Evolutionary conservation across 2,329 filamentous ascomycete genomes (phyloP).

Genomic region (Penicillium sclerotigenum): DNA sequence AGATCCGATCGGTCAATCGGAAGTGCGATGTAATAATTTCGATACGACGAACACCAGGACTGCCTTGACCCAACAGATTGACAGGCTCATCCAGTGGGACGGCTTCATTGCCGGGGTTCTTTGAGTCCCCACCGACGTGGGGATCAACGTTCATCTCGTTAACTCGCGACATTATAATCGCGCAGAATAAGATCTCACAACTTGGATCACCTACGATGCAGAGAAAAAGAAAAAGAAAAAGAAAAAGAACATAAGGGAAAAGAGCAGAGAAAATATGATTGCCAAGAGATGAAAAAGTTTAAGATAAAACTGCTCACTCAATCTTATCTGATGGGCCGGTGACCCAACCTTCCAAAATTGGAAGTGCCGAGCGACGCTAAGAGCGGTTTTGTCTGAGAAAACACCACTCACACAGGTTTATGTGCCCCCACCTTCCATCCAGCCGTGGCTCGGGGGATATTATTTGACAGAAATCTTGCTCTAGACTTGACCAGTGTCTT

Average conservation of each 20-base stretch:
- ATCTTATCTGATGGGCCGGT: constrained; percentile 9
- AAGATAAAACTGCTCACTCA: background rate
- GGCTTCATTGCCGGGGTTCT: constrained; percentile 4
- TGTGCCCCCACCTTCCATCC: background rate
- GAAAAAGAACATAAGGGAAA: background rate
- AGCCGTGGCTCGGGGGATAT: background rate
- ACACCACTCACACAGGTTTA: background rate
- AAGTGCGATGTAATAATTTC: constrained; percentile 56
- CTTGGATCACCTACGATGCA: background rate
- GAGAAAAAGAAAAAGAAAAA: background rate
- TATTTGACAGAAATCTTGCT: background rate
- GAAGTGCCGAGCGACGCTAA: background rate
- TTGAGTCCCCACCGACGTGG: background rate
- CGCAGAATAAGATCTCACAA: background rate
- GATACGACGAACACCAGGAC: constrained; percentile 58
- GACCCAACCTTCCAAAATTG: background rate
- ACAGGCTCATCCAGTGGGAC: background rate
- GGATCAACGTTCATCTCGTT: background rate
- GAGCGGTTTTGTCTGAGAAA: background rate
- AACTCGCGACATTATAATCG: background rate
- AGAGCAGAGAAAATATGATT: background rate
- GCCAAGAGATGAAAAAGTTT: constrained; percentile 1
- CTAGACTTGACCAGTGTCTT: background rate
- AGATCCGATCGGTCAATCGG: constrained; percentile 51
- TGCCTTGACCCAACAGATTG: constrained; percentile 19